These are phyloP conservation scores for Fusarium pseudocircinatum DNA, from an alignment of 2,329 filamentous ascomycete species.

Conservation along the genomic window DNA sequence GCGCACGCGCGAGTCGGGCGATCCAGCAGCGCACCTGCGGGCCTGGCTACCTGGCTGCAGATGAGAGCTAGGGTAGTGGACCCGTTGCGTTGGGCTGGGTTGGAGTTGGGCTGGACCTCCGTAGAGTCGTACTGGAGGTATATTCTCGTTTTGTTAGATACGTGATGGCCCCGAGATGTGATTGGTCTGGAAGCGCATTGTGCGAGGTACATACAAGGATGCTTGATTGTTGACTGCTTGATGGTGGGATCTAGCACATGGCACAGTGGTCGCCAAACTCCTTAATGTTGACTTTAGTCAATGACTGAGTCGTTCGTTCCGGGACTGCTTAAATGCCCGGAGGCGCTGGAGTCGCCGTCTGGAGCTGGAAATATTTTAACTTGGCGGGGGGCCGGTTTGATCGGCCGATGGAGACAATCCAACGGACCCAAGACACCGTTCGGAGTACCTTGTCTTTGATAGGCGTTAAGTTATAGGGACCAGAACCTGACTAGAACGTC, in stretches of 20 bases:
- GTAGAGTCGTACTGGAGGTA: neutral
- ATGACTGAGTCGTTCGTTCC: constrained; percentile 16
- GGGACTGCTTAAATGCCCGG: neutral
- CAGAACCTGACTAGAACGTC: constrained; percentile 27
- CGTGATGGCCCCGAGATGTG: constrained; percentile 3
- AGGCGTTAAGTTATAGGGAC: neutral
- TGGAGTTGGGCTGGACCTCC: constrained; percentile 22
- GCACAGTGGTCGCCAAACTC: constrained; percentile 1
- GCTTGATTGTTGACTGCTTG: neutral
- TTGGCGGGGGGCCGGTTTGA: constrained; percentile 37
- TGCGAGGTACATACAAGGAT: neutral
- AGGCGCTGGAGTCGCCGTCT: constrained; percentile 25
- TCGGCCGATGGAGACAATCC: constrained; percentile 36
- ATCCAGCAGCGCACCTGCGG: constrained; percentile 31
- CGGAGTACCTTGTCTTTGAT: neutral
- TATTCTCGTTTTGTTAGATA: constrained; percentile 15
- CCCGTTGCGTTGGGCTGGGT: constrained; percentile 30
- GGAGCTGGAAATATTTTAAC: constrained; percentile 28
- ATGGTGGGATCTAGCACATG: constrained; percentile 1
- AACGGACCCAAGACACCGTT: neutral
- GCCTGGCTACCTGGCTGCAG: constrained; percentile 18
- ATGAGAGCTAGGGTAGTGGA: constrained; percentile 29
- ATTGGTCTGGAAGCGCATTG: constrained; percentile 14
- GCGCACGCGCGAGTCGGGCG: constrained; percentile 33
- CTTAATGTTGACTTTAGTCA: neutral